Percentiles rank a stretch among this genome's conserved stretches.
phyloP scores from a whole-genome alignment of 2,329 filamentous ascomycete species.

The Hortaea werneckii region DNA sequence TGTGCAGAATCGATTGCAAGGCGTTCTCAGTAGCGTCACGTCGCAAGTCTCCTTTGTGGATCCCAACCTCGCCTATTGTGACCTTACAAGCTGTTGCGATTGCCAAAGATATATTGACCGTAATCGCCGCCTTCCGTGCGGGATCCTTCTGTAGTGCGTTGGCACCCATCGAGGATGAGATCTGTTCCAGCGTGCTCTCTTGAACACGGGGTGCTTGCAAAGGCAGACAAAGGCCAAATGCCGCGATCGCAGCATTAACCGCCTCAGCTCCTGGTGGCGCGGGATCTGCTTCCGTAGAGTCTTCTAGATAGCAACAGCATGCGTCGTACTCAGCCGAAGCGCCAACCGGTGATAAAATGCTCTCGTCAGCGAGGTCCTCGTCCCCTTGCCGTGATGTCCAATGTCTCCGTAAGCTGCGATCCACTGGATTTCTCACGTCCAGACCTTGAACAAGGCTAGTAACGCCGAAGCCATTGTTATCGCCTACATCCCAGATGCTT shows the following conservation, averaged over 20 bases:
- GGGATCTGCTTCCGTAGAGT: slow-evolving; percentile 30
- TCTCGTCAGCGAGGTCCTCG: slow-evolving; percentile 55
- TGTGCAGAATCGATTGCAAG: slow-evolving; percentile 57
- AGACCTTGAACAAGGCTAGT: slow-evolving; percentile 76
- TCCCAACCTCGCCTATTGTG: slow-evolving; percentile 68
- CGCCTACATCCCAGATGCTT: slow-evolving; percentile 85
- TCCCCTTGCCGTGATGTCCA: slow-evolving; percentile 41
- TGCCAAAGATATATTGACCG: slow-evolving; percentile 78
- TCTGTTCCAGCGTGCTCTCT: slow-evolving; percentile 89
- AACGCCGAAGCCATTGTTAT: slow-evolving; percentile 91
- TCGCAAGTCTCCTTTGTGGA: slow-evolving; percentile 61
- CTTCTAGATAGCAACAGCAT: slow-evolving; percentile 61
- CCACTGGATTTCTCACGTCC: slow-evolving; percentile 54
- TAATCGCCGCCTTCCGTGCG: slow-evolving; percentile 80
- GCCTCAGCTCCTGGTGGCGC: slow-evolving; percentile 86
- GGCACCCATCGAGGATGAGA: slow-evolving; percentile 77
- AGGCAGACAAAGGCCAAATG: slow-evolving; percentile 86
- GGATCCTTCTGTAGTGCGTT: slow-evolving; percentile 72
- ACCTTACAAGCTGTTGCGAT: slow-evolving; percentile 74
- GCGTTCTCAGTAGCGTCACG: slow-evolving; percentile 67
- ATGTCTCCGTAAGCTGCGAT: slow-evolving; percentile 49
- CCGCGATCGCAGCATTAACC: slow-evolving; percentile 83
- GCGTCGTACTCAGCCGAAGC: slow-evolving; percentile 84
- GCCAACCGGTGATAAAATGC: slow-evolving; percentile 54
- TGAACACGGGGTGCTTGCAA: slow-evolving; percentile 85